A percentile compares a stretch with the other conserved stretches of the same genome.
Conservation (phyloP, 1,284 basidiomycete species). For the Papiliotrema nemorosa region DNA sequence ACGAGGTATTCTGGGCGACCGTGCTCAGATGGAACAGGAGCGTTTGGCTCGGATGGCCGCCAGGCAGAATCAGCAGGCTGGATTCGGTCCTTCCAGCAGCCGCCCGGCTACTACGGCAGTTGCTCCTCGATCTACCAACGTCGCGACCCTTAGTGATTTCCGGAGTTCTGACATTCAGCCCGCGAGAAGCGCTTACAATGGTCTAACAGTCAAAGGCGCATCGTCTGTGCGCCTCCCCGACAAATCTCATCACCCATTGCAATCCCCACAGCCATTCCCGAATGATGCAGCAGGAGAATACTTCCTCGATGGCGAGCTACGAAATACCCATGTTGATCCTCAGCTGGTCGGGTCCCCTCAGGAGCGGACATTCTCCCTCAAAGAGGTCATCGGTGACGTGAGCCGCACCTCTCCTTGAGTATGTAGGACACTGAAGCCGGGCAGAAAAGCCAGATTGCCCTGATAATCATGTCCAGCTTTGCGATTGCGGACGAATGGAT, state of each 20-base stretch:
- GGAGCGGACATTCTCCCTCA: slow-evolving; percentile 24
- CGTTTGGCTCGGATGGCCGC: slow-evolving; percentile 37
- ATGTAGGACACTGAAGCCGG: background rate
- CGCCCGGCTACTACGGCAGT: too few species aligned
- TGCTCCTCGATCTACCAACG: background rate
- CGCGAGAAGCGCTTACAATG: background rate
- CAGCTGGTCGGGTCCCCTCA: slow-evolving; percentile 22
- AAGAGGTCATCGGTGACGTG: slow-evolving; percentile 35
- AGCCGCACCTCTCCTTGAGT: slow-evolving; percentile 5
- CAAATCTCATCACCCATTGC: slow-evolving; percentile 30
- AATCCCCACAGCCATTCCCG: slow-evolving; percentile 25
- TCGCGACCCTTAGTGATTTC: background rate
- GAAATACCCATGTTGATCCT: slow-evolving; percentile 19
- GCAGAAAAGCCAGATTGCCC: slow-evolving; percentile 35
- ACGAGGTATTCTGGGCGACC: slow-evolving; percentile 25
- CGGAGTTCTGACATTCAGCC: background rate
- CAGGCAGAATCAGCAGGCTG: slow-evolving; percentile 3
- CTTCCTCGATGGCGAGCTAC: slow-evolving; percentile 40
- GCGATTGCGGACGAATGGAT: slow-evolving; percentile 34
- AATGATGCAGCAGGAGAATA: slow-evolving; percentile 43
- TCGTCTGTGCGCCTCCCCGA: background rate
- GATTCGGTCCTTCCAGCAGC: background rate
- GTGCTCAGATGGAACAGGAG: slow-evolving; percentile 43
- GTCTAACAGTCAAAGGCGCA: background rate
- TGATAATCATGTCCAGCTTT: slow-evolving; percentile 38